Conservation (phyloP, 169 alveolate species). For the Eimeria tenella region DNA sequence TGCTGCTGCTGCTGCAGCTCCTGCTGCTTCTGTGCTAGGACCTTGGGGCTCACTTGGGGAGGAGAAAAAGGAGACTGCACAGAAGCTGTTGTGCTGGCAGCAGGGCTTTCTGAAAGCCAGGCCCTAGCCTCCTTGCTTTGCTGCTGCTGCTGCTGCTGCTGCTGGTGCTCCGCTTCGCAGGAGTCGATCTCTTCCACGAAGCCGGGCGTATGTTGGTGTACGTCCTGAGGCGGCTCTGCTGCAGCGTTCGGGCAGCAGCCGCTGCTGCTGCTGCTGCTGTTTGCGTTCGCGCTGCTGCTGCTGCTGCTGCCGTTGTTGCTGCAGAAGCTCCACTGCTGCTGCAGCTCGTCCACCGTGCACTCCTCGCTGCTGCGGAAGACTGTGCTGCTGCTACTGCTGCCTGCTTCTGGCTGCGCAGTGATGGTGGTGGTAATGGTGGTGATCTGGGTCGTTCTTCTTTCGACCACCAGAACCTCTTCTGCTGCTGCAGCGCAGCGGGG, state of each 20-base stretch:
- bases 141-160: conserved; percentile 46
- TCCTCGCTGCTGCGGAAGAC: conserved; percentile 24
- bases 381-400: neutral
- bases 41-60: neutral
- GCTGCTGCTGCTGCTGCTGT: conserved; percentile 7
- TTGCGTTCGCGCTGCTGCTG: neutral
- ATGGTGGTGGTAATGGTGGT: conserved; percentile 41
- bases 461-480: conserved; percentile 20
- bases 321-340: conserved; percentile 47
- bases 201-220: neutral
- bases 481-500: neutral
- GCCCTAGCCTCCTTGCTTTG: neutral
- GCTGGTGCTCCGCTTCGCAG: neutral
- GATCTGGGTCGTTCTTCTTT: neutral
- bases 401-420: conserved; percentile 45
- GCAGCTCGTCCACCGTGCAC: conserved; percentile 56
- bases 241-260: no score
- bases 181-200: neutral
- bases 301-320: conserved; percentile 26
- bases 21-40: no score
- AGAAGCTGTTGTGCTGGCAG: neutral
- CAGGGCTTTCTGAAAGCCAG: neutral
- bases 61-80: neutral
- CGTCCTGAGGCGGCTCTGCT: neutral
- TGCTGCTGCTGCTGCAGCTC: conserved; percentile 16